Conservation (phyloP, 164 flowering plant genomes). For the Stephania yunnanensis region DNA sequence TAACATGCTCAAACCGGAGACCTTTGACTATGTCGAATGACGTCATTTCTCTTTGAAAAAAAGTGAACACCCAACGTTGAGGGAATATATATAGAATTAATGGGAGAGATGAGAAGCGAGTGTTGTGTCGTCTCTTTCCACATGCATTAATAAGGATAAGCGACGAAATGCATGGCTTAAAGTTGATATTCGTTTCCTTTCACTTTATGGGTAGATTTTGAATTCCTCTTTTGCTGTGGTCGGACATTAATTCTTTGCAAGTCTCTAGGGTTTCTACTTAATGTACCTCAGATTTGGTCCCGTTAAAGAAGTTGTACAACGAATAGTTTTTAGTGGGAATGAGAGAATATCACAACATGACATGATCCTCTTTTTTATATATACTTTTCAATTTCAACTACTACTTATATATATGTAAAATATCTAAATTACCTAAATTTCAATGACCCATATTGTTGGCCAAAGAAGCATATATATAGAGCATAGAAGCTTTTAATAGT, state of each 20-base stretch:
- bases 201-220: constrained; percentile 41
- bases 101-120: constrained; percentile 5
- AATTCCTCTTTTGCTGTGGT: constrained; percentile 27
- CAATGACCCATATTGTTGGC: too few species aligned
- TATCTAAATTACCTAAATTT: too few species aligned
- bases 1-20: too few species aligned
- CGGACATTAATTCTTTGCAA: constrained; percentile 6
- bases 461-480: too few species aligned
- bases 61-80: constrained; percentile 1
- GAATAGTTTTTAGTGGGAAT: constrained; percentile 33
- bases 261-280: constrained; percentile 15
- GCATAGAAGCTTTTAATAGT: too few species aligned
- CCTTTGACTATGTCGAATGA: too few species aligned
- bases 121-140: constrained; percentile 34
- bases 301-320: constrained; percentile 57
- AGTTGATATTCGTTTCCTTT: constrained; percentile 58
- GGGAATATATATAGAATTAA: constrained; percentile 1
- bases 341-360: constrained; percentile 59
- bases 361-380: constrained; percentile 26
- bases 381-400: constrained; percentile 26
- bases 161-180: constrained; percentile 36
- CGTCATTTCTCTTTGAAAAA: too few species aligned
- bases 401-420: not conserved
- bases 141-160: constrained; percentile 26
- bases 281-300: constrained; percentile 48